Conservation (phyloP, 208 protist genomes). For the Acanthamoeba castellanii region DNA sequence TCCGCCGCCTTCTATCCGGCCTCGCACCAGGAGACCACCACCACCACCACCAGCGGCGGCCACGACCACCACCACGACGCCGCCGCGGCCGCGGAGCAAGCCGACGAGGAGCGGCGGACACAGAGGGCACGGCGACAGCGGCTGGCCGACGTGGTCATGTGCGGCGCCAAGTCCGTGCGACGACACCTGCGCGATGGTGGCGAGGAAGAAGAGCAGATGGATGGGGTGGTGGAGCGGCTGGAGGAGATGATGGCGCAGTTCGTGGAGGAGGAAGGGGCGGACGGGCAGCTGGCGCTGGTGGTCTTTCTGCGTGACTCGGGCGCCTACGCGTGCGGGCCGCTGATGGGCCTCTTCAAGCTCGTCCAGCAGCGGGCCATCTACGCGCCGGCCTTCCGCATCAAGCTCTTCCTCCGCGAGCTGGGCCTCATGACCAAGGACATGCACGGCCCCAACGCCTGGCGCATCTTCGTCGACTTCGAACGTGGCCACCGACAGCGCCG, state of each 20-base stretch:
- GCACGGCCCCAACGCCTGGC: slow-evolving; percentile 58
- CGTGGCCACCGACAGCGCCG: background rate
- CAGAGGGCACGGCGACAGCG: background rate
- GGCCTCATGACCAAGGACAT: slow-evolving; percentile 73
- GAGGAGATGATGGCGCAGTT: background rate
- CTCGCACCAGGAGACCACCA: background rate
- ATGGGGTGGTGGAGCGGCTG: background rate
- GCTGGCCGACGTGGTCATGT: slow-evolving; percentile 65
- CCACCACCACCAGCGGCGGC: background rate
- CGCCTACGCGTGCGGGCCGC: background rate
- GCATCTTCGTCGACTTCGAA: slow-evolving; percentile 59
- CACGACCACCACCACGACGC: background rate
- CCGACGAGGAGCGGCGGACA: background rate
- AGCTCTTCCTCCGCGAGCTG: slow-evolving; percentile 1
- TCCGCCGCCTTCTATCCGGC: background rate
- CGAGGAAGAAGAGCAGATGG: background rate
- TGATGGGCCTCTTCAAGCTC: slow-evolving; percentile 63
- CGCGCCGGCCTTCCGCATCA: slow-evolving; percentile 47
- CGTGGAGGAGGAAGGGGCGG: slow-evolving; percentile 39
- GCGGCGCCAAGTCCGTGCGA: background rate
- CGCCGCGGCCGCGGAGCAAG: background rate
- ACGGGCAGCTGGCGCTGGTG: slow-evolving; percentile 17
- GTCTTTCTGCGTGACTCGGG: background rate
- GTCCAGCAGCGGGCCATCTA: slow-evolving; percentile 64
- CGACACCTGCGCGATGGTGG: background rate